Evolutionary conservation across 192 early-diverging fungal genomes (phyloP), one percentile per base, ranked within the genome.

Genomic region (Umbelopsis sp.): DNA sequence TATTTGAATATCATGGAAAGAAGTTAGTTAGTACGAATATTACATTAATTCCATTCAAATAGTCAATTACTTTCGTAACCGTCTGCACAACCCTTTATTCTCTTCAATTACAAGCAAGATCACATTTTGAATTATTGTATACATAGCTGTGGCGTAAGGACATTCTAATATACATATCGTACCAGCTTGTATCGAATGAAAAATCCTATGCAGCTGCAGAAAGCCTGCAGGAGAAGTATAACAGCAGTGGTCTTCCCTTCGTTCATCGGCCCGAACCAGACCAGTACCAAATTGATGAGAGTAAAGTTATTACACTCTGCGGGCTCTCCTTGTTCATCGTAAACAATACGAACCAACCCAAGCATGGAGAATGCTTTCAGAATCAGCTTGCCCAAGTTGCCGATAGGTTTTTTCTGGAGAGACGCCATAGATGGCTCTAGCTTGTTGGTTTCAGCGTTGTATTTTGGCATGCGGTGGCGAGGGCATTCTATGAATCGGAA

Each of bases 401-500:
- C 71, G 0, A 72, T 73, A 32, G 70, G 73, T 36, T 75, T 87
- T 69, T 68, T 70, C 22, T 77, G 71, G 12, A 76, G 54, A 14
- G 53, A 43, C 38, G 74, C 72, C 16, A 45, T 68, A 21, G 84
- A 84, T 44, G 74, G 73, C 22, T 83, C 77, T 1, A 90, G 51
- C 14, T 75, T 45, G 0, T 76, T 79, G 1, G 82, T 88, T 2
- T 80, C 76, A 9, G 56, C n/a, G 74, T 88, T 77, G 25, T 83
- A 53, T 75, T 83, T 79, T 4, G 98, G 98, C 85, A 99, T 89
- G 1, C 98, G 85, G 75, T 99, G 98, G 14, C 98, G 88, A 2
- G 97, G 98, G 79, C 97, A 99, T 12, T 93, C 92, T 6, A 98
- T 89, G n/a, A 98, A 76, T 31, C 90, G 83, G 80, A 98, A 98